Conservation (phyloP, 2,329 filamentous ascomycete genomes). For the Aspergillus flavus region DNA sequence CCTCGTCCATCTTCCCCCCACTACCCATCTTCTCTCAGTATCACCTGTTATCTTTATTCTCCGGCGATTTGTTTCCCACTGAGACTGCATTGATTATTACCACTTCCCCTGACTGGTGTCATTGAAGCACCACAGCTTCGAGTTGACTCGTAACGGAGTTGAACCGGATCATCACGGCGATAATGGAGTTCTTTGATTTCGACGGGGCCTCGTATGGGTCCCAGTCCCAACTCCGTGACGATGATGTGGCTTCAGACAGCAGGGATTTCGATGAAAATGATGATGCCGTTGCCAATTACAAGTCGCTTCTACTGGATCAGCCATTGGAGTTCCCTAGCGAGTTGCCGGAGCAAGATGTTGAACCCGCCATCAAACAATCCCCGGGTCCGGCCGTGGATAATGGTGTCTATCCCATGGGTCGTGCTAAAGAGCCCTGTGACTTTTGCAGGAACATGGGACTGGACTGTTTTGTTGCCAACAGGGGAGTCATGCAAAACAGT, state of each 20-base stretch:
- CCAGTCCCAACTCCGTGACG: conserved; percentile 37
- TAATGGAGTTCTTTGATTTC: conserved; percentile 53
- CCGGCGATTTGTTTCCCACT: not conserved
- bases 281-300: conserved; percentile 39
- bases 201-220: conserved; percentile 47
- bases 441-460: conserved; percentile 50
- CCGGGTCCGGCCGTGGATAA: conserved; percentile 27
- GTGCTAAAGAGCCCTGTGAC: conserved; percentile 49
- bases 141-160: not conserved
- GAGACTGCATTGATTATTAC: not conserved
- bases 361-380: conserved; percentile 21
- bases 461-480: conserved; percentile 49
- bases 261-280: conserved; percentile 42
- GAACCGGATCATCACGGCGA: conserved; percentile 6
- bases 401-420: conserved; percentile 47
- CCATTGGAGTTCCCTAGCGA: conserved; percentile 43
- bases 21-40: conserved; percentile 10
- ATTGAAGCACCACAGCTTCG: not conserved
- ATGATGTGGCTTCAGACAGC: conserved; percentile 43
- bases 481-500: conserved; percentile 45
- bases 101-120: not conserved
- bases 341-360: conserved; percentile 25
- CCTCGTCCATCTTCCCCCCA: conserved; percentile 20
- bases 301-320: conserved; percentile 47
- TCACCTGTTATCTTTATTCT: not conserved